phyloP scores from a whole-genome alignment of 805 yeast species.

The Cephaloascus albidus region DNA sequence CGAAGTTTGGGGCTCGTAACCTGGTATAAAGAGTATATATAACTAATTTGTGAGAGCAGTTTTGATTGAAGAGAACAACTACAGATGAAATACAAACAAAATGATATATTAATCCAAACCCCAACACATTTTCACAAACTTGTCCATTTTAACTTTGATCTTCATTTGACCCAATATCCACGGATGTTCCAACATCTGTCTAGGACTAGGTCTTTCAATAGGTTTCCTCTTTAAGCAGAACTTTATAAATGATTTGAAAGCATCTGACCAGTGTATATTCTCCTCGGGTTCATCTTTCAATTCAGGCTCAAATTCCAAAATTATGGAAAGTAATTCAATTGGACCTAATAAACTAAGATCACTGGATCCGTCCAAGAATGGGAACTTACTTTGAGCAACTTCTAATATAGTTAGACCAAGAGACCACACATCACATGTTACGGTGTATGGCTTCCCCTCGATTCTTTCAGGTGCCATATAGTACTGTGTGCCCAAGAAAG shows the following conservation, averaged over 20 bases:
- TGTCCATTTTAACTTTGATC: conserved; percentile 75
- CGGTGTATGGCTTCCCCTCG: conserved; percentile 91
- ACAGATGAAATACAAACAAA: too few species aligned
- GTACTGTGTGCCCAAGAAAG: conserved; percentile 94
- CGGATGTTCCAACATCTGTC: conserved; percentile 89
- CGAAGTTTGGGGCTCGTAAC: too few species aligned
- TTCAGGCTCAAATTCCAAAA: conserved; percentile 74
- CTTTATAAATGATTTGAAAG: conserved; percentile 74
- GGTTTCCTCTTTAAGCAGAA: conserved; percentile 78
- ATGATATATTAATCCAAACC: too few species aligned
- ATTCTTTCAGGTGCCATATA: conserved; percentile 99
- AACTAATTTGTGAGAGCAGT: too few species aligned
- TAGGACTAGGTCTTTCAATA: conserved; percentile 77
- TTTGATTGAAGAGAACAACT: too few species aligned
- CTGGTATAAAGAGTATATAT: too few species aligned
- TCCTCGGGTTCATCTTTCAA: conserved; percentile 69
- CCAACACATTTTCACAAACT: conserved; percentile 74
- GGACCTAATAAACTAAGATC: conserved; percentile 45
- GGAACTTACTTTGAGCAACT: conserved; percentile 89
- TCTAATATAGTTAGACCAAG: conserved; percentile 86
- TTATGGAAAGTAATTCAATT: conserved; percentile 74
- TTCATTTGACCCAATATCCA: conserved; percentile 78
- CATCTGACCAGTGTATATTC: conserved; percentile 71
- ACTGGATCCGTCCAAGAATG: conserved; percentile 39
- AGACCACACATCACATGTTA: conserved; percentile 95